Evolutionary conservation across 2,329 filamentous ascomycete species (phyloP).

Genomic region (Botrytis medusae): DNA sequence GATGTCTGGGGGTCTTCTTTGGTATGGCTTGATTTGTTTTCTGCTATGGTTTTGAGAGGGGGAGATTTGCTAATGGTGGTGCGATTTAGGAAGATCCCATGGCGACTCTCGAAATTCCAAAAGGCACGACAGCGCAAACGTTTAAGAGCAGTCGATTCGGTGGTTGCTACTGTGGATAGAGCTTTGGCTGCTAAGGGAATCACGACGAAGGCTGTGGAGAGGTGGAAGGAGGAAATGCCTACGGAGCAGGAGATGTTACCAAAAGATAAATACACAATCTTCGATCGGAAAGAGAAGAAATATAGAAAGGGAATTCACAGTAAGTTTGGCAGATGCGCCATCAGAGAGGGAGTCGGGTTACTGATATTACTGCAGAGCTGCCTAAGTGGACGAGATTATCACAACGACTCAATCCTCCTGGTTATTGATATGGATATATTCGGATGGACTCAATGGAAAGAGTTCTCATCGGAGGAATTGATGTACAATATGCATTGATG

Average conservation of each 20-base stretch:
- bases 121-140: slow-evolving; percentile 84
- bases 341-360: background rate
- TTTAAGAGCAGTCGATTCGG: slow-evolving; percentile 78
- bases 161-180: slow-evolving; percentile 79
- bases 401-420: slow-evolving; percentile 89
- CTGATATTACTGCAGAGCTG: slow-evolving; percentile 55
- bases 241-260: slow-evolving; percentile 93
- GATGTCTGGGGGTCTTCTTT: slow-evolving; percentile 78
- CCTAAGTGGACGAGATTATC: slow-evolving; percentile 95
- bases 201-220: slow-evolving; percentile 73
- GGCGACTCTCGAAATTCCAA: slow-evolving; percentile 88
- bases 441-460: slow-evolving; percentile 13
- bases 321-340: slow-evolving; percentile 48
- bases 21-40: slow-evolving; percentile 50
- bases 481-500: slow-evolving; percentile 32
- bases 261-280: slow-evolving; percentile 96
- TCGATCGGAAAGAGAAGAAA: slow-evolving; percentile 91
- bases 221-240: slow-evolving; percentile 96
- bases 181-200: slow-evolving; percentile 74
- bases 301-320: slow-evolving; percentile 98
- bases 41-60: background rate
- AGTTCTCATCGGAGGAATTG: slow-evolving; percentile 31
- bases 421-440: slow-evolving; percentile 59
- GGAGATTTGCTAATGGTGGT: slow-evolving; percentile 26
- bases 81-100: slow-evolving; percentile 79